Evolutionary conservation across 331 rosid species (phyloP).

Genomic region (Malus hybrid): DNA sequence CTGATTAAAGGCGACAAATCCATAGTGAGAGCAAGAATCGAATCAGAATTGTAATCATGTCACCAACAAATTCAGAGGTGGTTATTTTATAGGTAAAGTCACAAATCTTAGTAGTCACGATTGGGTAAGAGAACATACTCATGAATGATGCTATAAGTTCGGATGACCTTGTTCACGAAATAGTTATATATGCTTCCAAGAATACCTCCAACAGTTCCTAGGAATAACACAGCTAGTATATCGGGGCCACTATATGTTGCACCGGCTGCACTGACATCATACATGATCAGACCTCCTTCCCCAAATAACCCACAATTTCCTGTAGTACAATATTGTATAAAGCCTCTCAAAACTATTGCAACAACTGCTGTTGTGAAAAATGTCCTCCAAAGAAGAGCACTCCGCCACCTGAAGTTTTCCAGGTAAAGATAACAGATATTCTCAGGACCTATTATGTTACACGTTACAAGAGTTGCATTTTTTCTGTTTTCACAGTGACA

Average conservation of each 20-base stretch:
- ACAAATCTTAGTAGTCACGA: background rate
- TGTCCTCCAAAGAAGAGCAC: constrained; percentile 92
- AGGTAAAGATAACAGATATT: background rate
- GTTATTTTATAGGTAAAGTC: background rate
- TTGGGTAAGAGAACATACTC: constrained; percentile 43
- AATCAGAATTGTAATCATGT: background rate
- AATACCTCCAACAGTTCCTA: constrained; percentile 71
- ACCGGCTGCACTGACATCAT: constrained; percentile 47
- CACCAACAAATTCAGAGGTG: background rate
- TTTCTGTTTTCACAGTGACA: background rate
- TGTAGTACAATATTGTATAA: constrained; percentile 48
- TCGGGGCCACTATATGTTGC: constrained; percentile 39
- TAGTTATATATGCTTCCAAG: constrained; percentile 83
- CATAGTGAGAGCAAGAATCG: background rate
- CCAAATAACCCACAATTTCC: constrained; percentile 88
- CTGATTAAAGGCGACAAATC: background rate
- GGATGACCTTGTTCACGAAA: constrained; percentile 81
- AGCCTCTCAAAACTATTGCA: constrained; percentile 64
- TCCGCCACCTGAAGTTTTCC: constrained; percentile 68
- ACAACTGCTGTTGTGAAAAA: constrained; percentile 96
- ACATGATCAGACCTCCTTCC: constrained; percentile 83
- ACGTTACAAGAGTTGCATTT: background rate
- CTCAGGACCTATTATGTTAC: background rate
- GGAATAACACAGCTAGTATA: constrained; percentile 42
- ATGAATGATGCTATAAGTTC: constrained; percentile 78